Percentiles rank a stretch among this genome's conserved stretches.
These are phyloP conservation scores for Mycena polygramma DNA, from an alignment of 768 basidiomycete species.

Conservation along the genomic window DNA sequence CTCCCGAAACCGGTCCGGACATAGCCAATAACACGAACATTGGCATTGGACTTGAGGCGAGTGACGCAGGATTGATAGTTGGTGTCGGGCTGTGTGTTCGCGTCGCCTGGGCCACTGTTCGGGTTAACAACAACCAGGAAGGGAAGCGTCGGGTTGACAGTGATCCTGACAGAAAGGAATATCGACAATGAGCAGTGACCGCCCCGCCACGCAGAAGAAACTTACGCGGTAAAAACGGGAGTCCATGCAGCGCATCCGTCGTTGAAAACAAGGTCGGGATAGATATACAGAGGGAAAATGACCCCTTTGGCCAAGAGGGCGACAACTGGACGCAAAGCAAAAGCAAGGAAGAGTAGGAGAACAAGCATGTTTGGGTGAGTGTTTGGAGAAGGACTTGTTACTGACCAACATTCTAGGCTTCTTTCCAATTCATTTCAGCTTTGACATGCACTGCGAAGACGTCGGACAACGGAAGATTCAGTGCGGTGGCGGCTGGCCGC, in stretches of 20 bases:
- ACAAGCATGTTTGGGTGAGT: constrained; percentile 2
- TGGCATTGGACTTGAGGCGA: constrained; percentile 37
- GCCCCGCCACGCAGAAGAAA: neutral
- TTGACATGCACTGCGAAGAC: no score
- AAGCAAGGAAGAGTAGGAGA: constrained; percentile 11
- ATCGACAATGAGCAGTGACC: neutral
- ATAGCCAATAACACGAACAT: constrained; percentile 50
- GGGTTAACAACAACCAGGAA: constrained; percentile 51
- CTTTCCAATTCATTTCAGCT: no score
- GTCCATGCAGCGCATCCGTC: constrained; percentile 43
- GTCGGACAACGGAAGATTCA: no score
- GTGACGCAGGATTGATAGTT: constrained; percentile 48
- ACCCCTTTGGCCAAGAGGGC: constrained; percentile 42
- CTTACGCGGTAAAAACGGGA: constrained; percentile 43
- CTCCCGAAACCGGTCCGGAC: constrained; percentile 44
- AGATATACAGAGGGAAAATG: constrained; percentile 51
- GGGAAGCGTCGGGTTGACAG: constrained; percentile 42
- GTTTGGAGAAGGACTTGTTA: no score
- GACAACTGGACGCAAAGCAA: constrained; percentile 2
- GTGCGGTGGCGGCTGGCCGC: no score
- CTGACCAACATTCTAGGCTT: no score
- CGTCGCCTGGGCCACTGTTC: constrained; percentile 45
- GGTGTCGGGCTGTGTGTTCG: constrained; percentile 44
- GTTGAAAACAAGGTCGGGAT: constrained; percentile 35
- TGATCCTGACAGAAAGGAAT: constrained; percentile 38